Conservation (phyloP, 192 early-diverging fungal species). For the Coemansia sp. region DNA sequence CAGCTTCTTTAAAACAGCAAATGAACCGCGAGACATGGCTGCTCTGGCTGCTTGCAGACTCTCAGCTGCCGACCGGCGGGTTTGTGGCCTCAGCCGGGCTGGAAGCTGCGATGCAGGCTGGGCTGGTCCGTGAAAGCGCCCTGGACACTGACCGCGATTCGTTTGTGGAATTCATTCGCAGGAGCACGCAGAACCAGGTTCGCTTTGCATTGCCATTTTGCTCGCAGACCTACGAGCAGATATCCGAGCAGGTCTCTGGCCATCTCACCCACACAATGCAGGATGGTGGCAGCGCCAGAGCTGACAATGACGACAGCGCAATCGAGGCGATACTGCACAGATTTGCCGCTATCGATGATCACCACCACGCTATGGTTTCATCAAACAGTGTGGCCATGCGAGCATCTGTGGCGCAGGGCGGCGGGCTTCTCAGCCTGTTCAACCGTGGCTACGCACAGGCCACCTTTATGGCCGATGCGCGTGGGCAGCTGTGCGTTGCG, state of each 20-base stretch:
- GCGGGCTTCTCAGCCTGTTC: constrained; percentile 49
- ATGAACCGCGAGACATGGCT: constrained; percentile 66
- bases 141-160: constrained; percentile 23
- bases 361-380: constrained; percentile 44
- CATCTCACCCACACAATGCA: neutral
- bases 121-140: constrained; percentile 48
- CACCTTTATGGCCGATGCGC: constrained; percentile 26
- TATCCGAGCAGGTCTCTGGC: too few relatives aligned
- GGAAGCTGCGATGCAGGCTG: constrained; percentile 78
- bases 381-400: constrained; percentile 49
- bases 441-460: constrained; percentile 46
- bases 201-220: constrained; percentile 71
- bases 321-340: constrained; percentile 10
- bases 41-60: constrained; percentile 84
- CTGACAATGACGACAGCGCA: constrained; percentile 13
- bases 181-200: constrained; percentile 69
- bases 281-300: constrained; percentile 5
- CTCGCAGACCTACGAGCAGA: constrained; percentile 27
- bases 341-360: constrained; percentile 23
- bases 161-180: constrained; percentile 54
- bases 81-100: constrained; percentile 92
- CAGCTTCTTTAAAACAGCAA: neutral
- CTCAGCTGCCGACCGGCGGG: constrained; percentile 90
- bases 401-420: constrained; percentile 51
- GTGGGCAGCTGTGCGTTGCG: constrained; percentile 20